Conservation (phyloP, 495 filamentous ascomycete genomes). For the Talaromyces adpressus region DNA sequence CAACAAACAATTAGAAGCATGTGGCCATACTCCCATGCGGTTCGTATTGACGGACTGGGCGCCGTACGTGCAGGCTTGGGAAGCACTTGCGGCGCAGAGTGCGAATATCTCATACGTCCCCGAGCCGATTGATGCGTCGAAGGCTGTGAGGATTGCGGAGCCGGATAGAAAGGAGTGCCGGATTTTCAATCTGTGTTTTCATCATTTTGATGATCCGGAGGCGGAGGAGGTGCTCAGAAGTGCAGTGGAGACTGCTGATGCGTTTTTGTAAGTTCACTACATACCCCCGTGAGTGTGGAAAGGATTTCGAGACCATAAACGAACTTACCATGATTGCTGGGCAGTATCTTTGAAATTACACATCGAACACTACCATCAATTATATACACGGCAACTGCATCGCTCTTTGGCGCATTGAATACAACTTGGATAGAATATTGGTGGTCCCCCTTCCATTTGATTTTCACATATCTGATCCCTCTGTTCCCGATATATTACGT, state of each 20-base stretch:
- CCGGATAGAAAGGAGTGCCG: slow-evolving; percentile 39
- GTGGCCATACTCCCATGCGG: background rate
- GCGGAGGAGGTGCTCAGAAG: slow-evolving; percentile 53
- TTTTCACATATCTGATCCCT: background rate
- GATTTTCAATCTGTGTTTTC: slow-evolving; percentile 67
- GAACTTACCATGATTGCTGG: background rate
- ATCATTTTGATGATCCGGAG: slow-evolving; percentile 62
- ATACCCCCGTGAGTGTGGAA: too few relatives aligned
- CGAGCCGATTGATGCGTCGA: background rate
- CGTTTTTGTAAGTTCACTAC: background rate
- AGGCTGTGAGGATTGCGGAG: background rate
- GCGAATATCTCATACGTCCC: background rate
- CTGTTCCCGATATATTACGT: slow-evolving; percentile 13
- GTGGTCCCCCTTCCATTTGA: background rate
- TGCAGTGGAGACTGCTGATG: slow-evolving; percentile 35
- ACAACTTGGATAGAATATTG: background rate
- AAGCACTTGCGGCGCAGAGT: background rate
- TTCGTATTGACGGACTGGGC: background rate
- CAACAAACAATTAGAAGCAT: background rate
- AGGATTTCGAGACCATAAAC: too few relatives aligned
- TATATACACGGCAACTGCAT: background rate
- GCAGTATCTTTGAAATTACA: background rate
- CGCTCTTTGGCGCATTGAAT: background rate
- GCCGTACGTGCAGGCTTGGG: background rate
- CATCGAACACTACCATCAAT: background rate